phyloP scores from a whole-genome alignment of 305 asterid genomes.

The Fraxinus sp. region DNA sequence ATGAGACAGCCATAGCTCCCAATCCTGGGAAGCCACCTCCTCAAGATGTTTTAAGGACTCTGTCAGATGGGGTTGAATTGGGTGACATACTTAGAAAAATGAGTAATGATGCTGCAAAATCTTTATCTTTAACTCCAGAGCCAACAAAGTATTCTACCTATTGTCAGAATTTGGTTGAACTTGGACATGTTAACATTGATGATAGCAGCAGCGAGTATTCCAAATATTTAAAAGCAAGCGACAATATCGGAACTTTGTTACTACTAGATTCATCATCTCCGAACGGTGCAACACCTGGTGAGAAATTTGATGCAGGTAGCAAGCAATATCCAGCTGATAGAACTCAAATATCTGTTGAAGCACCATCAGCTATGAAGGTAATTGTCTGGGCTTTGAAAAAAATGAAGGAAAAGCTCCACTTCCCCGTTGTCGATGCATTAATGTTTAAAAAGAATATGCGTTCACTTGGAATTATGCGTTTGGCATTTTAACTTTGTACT shows the following conservation, averaged over 20 bases:
- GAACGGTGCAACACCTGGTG: conserved; percentile 37
- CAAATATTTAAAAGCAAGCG: conserved; percentile 38
- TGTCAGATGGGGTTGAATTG: conserved; percentile 58
- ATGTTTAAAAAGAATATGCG: background rate
- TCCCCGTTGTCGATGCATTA: background rate
- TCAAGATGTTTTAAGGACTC: conserved; percentile 63
- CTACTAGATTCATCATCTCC: conserved; percentile 39
- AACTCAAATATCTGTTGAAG: conserved; percentile 38
- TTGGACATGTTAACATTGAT: conserved; percentile 39
- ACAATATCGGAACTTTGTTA: conserved; percentile 32
- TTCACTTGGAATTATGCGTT: background rate
- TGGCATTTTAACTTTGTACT: background rate
- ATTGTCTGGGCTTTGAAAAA: conserved; percentile 7
- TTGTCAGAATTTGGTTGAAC: conserved; percentile 37
- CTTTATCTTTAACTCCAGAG: conserved; percentile 41
- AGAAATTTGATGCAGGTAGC: conserved; percentile 31
- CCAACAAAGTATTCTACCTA: conserved; percentile 36
- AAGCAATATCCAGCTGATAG: conserved; percentile 35
- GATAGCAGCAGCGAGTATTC: conserved; percentile 34
- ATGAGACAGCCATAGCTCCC: conserved; percentile 47
- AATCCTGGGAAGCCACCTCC: conserved; percentile 68
- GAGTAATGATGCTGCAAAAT: conserved; percentile 37
- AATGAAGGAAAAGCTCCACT: background rate
- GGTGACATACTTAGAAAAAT: conserved; percentile 47
- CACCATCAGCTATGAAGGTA: conserved; percentile 63